Conservation (phyloP, 2,329 filamentous ascomycete species). For the Drechslera avenae region DNA sequence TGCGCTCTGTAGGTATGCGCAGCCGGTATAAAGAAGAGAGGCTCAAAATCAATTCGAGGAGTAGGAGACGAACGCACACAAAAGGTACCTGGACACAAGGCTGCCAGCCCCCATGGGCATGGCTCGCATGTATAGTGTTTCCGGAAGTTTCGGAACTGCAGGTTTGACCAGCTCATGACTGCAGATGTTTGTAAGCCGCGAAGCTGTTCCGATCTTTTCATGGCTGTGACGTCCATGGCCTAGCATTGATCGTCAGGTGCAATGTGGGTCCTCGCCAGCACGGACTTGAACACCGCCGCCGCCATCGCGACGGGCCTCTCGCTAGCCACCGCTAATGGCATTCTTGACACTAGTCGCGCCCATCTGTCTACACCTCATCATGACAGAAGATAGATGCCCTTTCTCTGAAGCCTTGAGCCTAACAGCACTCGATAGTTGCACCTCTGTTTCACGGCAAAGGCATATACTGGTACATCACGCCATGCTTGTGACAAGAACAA, state of each 20-base stretch:
- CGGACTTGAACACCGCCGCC: background rate
- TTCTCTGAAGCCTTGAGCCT: background rate
- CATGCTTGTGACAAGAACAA: constrained; percentile 11
- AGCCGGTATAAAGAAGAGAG: constrained; percentile 7
- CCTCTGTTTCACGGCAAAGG: constrained; percentile 6
- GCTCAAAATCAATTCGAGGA: constrained; percentile 4
- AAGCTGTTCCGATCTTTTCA: constrained; percentile 26
- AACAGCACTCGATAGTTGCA: background rate
- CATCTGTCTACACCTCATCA: background rate
- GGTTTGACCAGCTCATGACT: constrained; percentile 22
- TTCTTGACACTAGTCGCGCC: background rate
- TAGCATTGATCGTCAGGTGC: constrained; percentile 10
- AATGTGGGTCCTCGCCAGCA: constrained; percentile 13
- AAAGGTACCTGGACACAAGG: constrained; percentile 5
- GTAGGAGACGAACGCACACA: constrained; percentile 13
- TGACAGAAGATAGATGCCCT: background rate
- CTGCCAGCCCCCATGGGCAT: constrained; percentile 6
- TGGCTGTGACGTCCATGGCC: constrained; percentile 16
- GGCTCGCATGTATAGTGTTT: constrained; percentile 20
- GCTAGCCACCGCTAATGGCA: constrained; percentile 16
- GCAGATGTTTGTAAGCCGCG: constrained; percentile 36
- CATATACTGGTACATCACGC: constrained; percentile 8
- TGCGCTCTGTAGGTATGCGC: constrained; percentile 4
- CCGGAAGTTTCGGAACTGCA: constrained; percentile 35
- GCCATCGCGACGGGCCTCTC: background rate